Evolutionary conservation across 129 eudicot species (phyloP).

Genomic region (Flaveria bidentis): DNA sequence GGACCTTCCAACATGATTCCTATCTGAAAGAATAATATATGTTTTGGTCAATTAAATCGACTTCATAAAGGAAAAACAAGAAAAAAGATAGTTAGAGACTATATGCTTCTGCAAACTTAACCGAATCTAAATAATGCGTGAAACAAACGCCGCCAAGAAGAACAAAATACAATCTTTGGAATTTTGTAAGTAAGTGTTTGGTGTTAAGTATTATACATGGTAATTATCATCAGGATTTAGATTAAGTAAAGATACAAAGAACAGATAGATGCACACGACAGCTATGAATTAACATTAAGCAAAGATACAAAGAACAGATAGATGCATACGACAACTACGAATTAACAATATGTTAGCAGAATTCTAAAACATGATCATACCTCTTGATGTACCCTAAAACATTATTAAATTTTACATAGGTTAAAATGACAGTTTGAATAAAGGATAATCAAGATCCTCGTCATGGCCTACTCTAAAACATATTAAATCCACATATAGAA

Average conservation of each 20-base stretch:
- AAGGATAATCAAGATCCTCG: neutral
- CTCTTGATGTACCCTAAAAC: conserved; percentile 13
- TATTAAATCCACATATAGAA: conserved; percentile 13
- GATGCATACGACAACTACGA: conserved; percentile 16
- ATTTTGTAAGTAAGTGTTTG: conserved; percentile 4
- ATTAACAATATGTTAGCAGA: neutral
- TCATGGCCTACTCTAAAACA: neutral
- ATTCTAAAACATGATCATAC: conserved; percentile 11
- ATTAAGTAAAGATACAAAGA: neutral
- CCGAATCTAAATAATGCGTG: conserved; percentile 19
- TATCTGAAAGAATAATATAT: neutral
- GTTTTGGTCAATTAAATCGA: neutral
- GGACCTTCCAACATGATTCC: conserved; percentile 56
- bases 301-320: neutral
- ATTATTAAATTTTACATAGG: conserved; percentile 1
- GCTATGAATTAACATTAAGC: neutral
- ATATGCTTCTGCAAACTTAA: conserved; percentile 13
- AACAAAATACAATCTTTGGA: conserved; percentile 20
- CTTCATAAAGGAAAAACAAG: neutral
- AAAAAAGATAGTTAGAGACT: neutral
- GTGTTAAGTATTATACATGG: neutral
- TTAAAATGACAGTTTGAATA: conserved; percentile 7
- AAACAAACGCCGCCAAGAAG: conserved; percentile 13
- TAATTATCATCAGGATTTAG: neutral
- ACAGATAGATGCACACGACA: conserved; percentile 1